Evolutionary conservation across 345 rosid species (phyloP).

Genomic region (Mallotus nudiflorus): DNA sequence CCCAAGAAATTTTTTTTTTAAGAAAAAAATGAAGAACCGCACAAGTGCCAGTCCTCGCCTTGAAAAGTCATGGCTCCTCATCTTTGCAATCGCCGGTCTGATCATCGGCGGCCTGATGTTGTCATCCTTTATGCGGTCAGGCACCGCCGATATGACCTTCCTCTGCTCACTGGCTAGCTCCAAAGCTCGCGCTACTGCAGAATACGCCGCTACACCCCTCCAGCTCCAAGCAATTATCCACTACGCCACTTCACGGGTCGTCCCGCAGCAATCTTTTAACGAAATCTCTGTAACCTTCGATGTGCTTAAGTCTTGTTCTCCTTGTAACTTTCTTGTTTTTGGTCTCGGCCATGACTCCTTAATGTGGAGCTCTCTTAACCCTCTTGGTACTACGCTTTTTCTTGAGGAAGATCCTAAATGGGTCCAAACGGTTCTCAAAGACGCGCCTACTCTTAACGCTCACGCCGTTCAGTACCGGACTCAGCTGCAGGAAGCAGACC

Average conservation of each 20-base stretch:
- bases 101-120: constrained; percentile 47
- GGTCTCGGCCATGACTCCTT: constrained; percentile 76
- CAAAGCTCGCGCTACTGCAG: constrained; percentile 9
- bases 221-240: constrained; percentile 56
- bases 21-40: constrained; percentile 20
- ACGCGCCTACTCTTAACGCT: constrained; percentile 49
- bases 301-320: constrained; percentile 41
- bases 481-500: constrained; percentile 47
- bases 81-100: constrained; percentile 39
- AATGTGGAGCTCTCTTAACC: constrained; percentile 77
- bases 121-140: constrained; percentile 36
- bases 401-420: constrained; percentile 73
- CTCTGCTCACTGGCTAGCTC: constrained; percentile 42
- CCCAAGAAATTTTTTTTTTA: no score
- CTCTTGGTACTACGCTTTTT: constrained; percentile 68
- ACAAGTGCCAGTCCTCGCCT: constrained; percentile 8
- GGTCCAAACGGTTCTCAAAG: constrained; percentile 49
- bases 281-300: constrained; percentile 44
- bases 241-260: constrained; percentile 48
- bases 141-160: constrained; percentile 31
- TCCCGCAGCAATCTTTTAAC: constrained; percentile 42
- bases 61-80: constrained; percentile 40
- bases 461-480: constrained; percentile 70
- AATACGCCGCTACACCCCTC: constrained; percentile 30
- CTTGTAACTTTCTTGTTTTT: constrained; percentile 62